These are phyloP conservation scores for Aspergillus ochraceoroseus DNA, from an alignment of 2,329 filamentous ascomycete genomes.

Conservation along the genomic window DNA sequence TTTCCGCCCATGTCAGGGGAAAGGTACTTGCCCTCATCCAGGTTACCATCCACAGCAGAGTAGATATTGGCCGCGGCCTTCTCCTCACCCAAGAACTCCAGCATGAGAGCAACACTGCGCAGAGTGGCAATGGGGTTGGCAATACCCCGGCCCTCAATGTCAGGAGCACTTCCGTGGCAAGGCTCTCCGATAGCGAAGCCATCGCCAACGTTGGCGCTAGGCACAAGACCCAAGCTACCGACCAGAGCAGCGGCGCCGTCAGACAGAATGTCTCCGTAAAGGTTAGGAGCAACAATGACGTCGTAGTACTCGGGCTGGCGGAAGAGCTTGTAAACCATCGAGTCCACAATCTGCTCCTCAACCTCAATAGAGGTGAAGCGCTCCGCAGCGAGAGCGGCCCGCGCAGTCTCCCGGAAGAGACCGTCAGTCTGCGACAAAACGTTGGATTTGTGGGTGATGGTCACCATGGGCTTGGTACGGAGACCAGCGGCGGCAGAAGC, in stretches of 20 bases:
- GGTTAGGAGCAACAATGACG: constrained; percentile 93
- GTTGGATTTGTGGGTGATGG: constrained; percentile 98
- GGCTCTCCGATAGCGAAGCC: constrained; percentile 95
- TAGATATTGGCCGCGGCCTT: constrained; percentile 85
- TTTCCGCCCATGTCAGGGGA: constrained; percentile 87
- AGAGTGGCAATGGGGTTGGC: constrained; percentile 96
- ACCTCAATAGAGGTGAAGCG: constrained; percentile 63
- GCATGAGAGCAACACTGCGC: constrained; percentile 84
- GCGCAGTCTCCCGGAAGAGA: constrained; percentile 78
- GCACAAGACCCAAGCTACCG: constrained; percentile 84
- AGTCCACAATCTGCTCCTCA: constrained; percentile 98
- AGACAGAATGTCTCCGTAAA: constrained; percentile 95
- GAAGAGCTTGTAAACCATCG: constrained; percentile 99
- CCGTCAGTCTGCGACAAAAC: constrained; percentile 95
- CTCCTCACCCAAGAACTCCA: constrained; percentile 89
- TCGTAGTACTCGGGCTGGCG: constrained; percentile 92
- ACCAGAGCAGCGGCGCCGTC: constrained; percentile 93
- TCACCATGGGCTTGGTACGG: constrained; percentile 70
- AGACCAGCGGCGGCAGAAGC: constrained; percentile 44
- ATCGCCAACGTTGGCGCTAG: constrained; percentile 90
- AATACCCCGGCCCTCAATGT: constrained; percentile 88
- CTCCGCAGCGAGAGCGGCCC: constrained; percentile 62
- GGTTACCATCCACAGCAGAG: constrained; percentile 80
- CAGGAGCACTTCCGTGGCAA: constrained; percentile 91
- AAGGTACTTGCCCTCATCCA: constrained; percentile 75